Evolutionary conservation across 768 basidiomycete genomes (phyloP).

Genomic region (Xanthoconium purpureum): DNA sequence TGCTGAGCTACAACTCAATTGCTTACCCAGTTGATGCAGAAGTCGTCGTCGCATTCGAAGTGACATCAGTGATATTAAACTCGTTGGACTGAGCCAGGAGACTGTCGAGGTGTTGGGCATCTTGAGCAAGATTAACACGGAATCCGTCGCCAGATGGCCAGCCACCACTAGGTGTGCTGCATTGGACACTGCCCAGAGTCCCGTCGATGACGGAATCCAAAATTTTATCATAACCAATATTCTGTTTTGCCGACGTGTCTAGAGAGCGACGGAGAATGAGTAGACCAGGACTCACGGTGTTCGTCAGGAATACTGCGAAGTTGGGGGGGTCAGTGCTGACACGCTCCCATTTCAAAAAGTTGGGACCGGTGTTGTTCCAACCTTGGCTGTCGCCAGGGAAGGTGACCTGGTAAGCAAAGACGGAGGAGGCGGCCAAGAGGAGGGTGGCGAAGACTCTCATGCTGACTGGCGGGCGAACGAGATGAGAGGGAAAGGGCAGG

Average conservation of each 20-base stretch:
- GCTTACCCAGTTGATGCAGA: conserved; percentile 18
- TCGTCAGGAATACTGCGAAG: conserved; percentile 68
- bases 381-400: conserved; percentile 43
- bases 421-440: conserved; percentile 52
- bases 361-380: conserved; percentile 59
- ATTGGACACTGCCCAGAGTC: conserved; percentile 33
- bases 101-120: conserved; percentile 40
- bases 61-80: conserved; percentile 47
- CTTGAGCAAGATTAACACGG: conserved; percentile 69
- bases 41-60: conserved; percentile 18
- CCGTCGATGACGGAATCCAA: conserved; percentile 58
- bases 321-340: conserved; percentile 65
- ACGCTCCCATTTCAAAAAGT: conserved; percentile 55
- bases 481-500: not conserved
- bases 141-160: conserved; percentile 63
- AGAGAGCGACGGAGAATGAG: not conserved
- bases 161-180: conserved; percentile 58
- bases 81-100: conserved; percentile 71
- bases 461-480: conserved; percentile 7
- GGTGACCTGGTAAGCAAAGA: conserved; percentile 62
- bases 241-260: conserved; percentile 28
- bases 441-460: conserved; percentile 46
- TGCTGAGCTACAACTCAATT: not conserved
- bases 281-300: conserved; percentile 42
- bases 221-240: conserved; percentile 40